A percentile compares a stretch with the other conserved stretches of the same genome.
phyloP scores from a whole-genome alignment of 164 flowering plant species.

The Aristolochia californica region DNA sequence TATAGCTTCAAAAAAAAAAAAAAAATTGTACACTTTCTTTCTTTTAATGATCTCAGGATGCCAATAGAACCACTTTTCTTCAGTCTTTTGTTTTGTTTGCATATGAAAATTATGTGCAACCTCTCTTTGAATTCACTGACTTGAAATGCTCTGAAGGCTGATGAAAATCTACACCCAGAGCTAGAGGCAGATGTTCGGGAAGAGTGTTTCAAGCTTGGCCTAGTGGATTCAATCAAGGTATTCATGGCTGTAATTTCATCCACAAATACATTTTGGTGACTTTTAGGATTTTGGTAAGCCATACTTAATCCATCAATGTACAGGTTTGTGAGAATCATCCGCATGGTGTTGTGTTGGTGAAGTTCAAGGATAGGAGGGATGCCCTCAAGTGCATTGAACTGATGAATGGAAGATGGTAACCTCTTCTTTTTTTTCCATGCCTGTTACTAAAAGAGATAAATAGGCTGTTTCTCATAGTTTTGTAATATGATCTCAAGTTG shows the following conservation, averaged over 20 bases:
- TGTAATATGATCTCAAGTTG: background rate
- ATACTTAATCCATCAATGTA: background rate
- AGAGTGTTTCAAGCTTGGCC: constrained; percentile 83
- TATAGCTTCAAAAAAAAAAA: no score
- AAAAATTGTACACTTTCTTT: no score
- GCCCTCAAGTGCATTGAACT: constrained; percentile 77
- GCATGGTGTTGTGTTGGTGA: constrained; percentile 87
- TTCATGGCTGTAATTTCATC: background rate
- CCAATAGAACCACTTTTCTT: no score
- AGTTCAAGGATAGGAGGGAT: constrained; percentile 70
- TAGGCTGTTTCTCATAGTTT: background rate
- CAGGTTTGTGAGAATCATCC: constrained; percentile 97
- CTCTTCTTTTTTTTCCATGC: background rate
- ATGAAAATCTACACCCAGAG: constrained; percentile 54
- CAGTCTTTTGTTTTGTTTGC: no score
- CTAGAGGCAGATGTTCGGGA: constrained; percentile 69
- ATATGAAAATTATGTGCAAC: background rate
- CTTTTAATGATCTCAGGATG: no score
- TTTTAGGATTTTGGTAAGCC: background rate
- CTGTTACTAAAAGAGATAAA: background rate
- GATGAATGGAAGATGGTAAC: constrained; percentile 97
- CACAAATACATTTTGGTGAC: background rate
- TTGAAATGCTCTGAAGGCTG: constrained; percentile 40
- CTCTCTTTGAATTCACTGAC: background rate
- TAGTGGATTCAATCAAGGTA: constrained; percentile 77